Conservation (phyloP, 371 early-diverging fungal species). For the Mucor mucedo region DNA sequence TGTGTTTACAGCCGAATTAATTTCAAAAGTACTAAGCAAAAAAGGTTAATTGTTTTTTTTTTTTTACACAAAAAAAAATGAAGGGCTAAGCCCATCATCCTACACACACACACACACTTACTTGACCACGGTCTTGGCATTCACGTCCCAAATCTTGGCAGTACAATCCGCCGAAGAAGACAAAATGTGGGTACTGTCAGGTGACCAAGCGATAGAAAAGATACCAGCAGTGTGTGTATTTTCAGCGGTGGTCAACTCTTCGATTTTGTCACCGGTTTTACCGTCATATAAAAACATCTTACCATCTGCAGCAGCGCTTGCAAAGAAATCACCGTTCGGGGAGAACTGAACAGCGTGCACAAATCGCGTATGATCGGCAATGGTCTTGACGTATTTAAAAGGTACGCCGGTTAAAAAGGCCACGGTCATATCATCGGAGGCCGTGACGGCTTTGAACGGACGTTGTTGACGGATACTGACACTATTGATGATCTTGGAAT, state of each 20-base stretch:
- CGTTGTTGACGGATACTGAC: conserved; percentile 83
- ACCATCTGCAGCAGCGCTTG: conserved; percentile 86
- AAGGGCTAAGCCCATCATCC: too few species aligned
- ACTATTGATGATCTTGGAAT: conserved; percentile 85
- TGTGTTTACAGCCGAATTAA: conserved; percentile 32
- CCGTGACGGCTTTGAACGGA: conserved; percentile 93
- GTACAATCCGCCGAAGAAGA: conserved; percentile 90
- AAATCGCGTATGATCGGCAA: conserved; percentile 85
- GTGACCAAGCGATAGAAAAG: conserved; percentile 87
- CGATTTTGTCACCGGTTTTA: conserved; percentile 81
- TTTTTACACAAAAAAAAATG: background rate
- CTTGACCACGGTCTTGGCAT: conserved; percentile 70
- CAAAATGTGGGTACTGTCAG: conserved; percentile 77
- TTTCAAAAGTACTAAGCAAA: conserved; percentile 54
- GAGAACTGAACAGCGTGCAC: conserved; percentile 89
- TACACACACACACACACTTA: too few species aligned
- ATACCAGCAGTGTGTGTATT: conserved; percentile 82
- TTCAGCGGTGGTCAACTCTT: conserved; percentile 60
- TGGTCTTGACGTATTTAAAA: conserved; percentile 76
- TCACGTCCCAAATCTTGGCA: conserved; percentile 93
- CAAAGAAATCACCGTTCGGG: conserved; percentile 86
- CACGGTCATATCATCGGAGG: conserved; percentile 90
- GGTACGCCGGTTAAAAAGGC: conserved; percentile 93
- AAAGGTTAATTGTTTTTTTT: background rate
- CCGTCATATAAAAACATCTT: conserved; percentile 95